A percentile compares a stretch with the other conserved stretches of the same genome.
These are phyloP conservation scores for Termitomyces heimii DNA, from an alignment of 768 basidiomycete species.

Conservation along the genomic window DNA sequence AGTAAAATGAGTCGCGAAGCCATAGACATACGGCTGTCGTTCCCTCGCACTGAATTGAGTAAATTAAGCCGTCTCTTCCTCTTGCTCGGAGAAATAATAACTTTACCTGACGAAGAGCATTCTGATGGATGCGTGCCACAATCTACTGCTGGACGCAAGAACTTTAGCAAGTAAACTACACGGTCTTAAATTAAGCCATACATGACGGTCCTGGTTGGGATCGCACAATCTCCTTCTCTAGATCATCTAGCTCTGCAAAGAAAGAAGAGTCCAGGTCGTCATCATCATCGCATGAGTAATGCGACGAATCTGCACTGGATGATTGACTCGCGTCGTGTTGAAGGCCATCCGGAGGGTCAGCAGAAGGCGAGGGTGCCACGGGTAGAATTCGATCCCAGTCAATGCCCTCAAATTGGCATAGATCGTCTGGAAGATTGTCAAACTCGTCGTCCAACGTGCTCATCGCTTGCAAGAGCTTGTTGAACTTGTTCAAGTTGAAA, in stretches of 20 bases:
- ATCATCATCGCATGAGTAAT: constrained; percentile 24
- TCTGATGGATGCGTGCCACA: not conserved
- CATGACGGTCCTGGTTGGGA: constrained; percentile 4
- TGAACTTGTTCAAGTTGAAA: not conserved
- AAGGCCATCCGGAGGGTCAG: constrained; percentile 15
- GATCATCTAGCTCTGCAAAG: constrained; percentile 37
- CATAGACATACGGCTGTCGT: constrained; percentile 1
- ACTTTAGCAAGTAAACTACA: not conserved
- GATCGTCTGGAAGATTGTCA: constrained; percentile 46
- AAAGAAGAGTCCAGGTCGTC: constrained; percentile 29
- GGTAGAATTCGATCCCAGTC: constrained; percentile 37
- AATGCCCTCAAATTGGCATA: constrained; percentile 43
- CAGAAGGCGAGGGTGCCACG: constrained; percentile 8
- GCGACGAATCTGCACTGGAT: constrained; percentile 13
- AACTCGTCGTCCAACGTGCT: constrained; percentile 46
- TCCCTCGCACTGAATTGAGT: constrained; percentile 1
- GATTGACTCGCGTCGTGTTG: constrained; percentile 6
- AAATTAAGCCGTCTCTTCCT: not conserved
- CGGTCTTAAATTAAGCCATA: not conserved
- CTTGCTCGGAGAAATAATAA: not conserved
- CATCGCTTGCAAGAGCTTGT: not conserved
- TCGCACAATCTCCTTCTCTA: constrained; percentile 32
- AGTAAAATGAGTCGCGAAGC: not conserved
- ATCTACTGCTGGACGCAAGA: not conserved
- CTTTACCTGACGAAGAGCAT: constrained; percentile 1